Base-by-base conservation (phyloP, 257 asterid genomes). In the Salvia rosmarinus region DNA sequence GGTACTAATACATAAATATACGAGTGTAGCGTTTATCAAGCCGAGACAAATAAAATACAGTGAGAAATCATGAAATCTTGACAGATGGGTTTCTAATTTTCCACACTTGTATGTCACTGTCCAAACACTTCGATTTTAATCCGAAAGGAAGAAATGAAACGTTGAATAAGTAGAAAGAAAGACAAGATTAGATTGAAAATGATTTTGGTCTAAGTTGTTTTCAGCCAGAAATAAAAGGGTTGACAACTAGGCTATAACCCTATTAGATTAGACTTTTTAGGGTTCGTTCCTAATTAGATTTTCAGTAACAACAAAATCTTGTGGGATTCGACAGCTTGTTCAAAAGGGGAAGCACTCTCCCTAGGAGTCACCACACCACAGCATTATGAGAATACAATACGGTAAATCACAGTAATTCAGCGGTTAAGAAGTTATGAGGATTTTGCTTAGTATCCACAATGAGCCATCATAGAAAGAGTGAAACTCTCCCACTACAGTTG, bases 141-240 rank as follows among this genome's bases (percentile, higher is more conserved):
- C 58, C 30, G 68, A 76, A 67, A 44, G 69, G 69, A 25, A 67
- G n/a, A 42, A 67, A 47, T 35, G 35, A 73, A 42, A 54, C 50
- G 40, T 67, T 30, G 62, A 71, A 81, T 44, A 57, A 19, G 0
- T n/a, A 19, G n/a, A 64, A 46, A 71, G 32, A 37, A n/a, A 25
- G 37, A 65, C 37, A 6, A 67, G 73, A 71, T 60, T 75, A 49
- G 73, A 49, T 64, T 43, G 1, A 49, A 70, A 67, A 49, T 74
- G 77, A 47, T 71, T 71, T 56, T 47, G 62, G 69, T 25, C 34
- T 42, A 65, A 56, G 34, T 64, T 39, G n/a, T 64, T 52, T 51
- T 42, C 50, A 64, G 51, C 13, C 19, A 40, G 0, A 62, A 51
- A n/a, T 21, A 13, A 64, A 52, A 17, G 3, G 59, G 50, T 64